Evolutionary conservation across 1,139 yeast genomes (phyloP), one percentile per base, ranked within the genome.

Genomic region (Suzukiozyma palmioleophila): DNA sequence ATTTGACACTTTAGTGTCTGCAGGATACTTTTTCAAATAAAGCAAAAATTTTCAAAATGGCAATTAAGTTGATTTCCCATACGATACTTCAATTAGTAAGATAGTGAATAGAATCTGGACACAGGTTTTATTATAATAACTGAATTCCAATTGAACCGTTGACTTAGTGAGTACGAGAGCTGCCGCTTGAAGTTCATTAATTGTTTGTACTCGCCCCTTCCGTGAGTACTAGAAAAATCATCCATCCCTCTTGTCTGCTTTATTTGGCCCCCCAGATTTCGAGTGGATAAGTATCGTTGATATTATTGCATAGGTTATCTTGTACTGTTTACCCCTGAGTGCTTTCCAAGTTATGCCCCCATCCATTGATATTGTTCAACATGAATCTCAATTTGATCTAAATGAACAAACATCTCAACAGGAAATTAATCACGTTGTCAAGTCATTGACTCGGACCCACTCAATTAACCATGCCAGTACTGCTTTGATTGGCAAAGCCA

Each of bases 171-270:
- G n/a, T 13, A 68, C 74, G 74, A 67, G 74, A 68, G 74, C 73
- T 68, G 74, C 74, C 74, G 74, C 72, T 62, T 68, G 74, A 67
- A 62, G 70, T 64, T 53, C 49, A 37, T 47, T 50, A 44, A 39
- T 43, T 41, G 41, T 38, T 36, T 35, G 38, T 46, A 57, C 70
- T 65, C 70, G 57, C 68, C 38, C 24, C 37, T 32, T 32, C 41
- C 44, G 69, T 63, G 70, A 64, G 70, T 62, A 14, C 36, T 24
- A 26, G 21, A 35, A 16, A 28, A 7, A 15, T 21, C 28, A 11
- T 25, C 11, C 10, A 27, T 29, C 34, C 24, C 38, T 31, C 33
- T 24, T 36, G 22, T 36, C 38, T 29, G 34, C 31, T 25, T 33
- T 38, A 22, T 26, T 25, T 42, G 42, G 36, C 45, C 48, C 47